Base-by-base conservation (phyloP, 352 stramenopile species). In the Phytopythium litorale region DNA sequence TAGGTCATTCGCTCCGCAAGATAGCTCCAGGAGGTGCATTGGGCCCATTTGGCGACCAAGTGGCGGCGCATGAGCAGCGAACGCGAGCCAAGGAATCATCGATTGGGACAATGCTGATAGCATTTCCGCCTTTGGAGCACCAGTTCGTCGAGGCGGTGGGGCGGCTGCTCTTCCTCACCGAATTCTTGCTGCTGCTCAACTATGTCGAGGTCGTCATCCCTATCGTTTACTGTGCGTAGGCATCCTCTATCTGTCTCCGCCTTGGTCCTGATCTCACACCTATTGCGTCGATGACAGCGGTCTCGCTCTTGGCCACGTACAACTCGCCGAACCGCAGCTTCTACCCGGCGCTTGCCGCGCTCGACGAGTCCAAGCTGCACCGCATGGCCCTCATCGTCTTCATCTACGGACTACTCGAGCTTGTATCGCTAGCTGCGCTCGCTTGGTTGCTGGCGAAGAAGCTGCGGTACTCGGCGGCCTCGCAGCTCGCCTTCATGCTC, bases 111-210 rank as follows among this genome's bases (percentile, higher is more conserved):
- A 42, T 18, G 13, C 7, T 42, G 19, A 25, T 56, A 19, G 3
- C 51, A 21, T 7, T 56, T 15, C 30, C 32, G 8, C 51, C 25
- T 4, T 15, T 56, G 15, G 60, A 76, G 19, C 60, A 71, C 12
- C 42, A 62, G 19, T 73, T 74, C n/a, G 49, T 67, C 1, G 33
- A 62, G 0, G 46, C 62, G 12, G 46, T 66, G 0, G 55, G 67
- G 6, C 53, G 69, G 28, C 40, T 79, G 32, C 65, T 85, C 16
- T 76, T 80, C 42, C 60, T 81, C 51, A 71, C 76, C 7, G 73
- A 82, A 63, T 85, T 79, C 16, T 33, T 82, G 19, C 25, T 81
- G 23, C 58, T 81, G 52, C 63, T 76, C 43, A 76, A 84, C 54
- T 80, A 71, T 28, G 65, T 76, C 1, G 73, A 81, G 46, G 71